Base-by-base conservation (phyloP, 148 eudicot genomes). In the Arbutus unedo region DNA sequence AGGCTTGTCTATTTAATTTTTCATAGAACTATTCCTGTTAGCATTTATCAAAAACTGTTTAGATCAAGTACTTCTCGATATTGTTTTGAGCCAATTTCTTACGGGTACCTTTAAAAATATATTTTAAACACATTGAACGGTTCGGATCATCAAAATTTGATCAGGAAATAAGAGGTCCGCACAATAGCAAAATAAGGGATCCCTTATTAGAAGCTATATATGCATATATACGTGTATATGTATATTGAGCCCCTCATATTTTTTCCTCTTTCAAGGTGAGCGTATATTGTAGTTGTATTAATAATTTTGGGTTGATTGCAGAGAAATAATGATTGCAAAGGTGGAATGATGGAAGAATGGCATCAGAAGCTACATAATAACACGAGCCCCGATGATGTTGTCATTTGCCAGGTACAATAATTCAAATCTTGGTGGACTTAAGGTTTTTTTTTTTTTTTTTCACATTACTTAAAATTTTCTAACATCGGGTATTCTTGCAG, bases 331-430 rank as follows among this genome's bases (percentile, higher is more conserved):
- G 89, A 92, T 74, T 96, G 95, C 91, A 88, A 93, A 81, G 99
- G 99, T 83, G 99, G 93, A 84, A 89, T 96, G 84, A 96, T 96
- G 98, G 99, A 96, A 86, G 97, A 96, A 89, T 96, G 99, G 99
- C 99, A 96, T 84, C 99, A 96, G 85, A 96, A 96, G 87, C 86
- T 96, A 87, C 99, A 96, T 87, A 94, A 96, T 84, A 96, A 96
- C 85, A 96, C 99, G 41, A 96, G 99, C 86, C 99, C 99, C 68
- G 98, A 96, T 85, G 98, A 96, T 88, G 98, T 96, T 76, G 88
- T 96, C 51, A 96, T 96, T 82, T 94, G 98, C 83, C 97, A 94
- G 98, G 98, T 96, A 90, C 70, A 57, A 47, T 50, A 21, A 75
- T 82, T 81, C 66, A 13, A 31, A 15, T 55, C 19, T 82, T 54